Evolutionary conservation across 177 flowering plant genomes (phyloP).

Genomic region (Telopea speciosissima): DNA sequence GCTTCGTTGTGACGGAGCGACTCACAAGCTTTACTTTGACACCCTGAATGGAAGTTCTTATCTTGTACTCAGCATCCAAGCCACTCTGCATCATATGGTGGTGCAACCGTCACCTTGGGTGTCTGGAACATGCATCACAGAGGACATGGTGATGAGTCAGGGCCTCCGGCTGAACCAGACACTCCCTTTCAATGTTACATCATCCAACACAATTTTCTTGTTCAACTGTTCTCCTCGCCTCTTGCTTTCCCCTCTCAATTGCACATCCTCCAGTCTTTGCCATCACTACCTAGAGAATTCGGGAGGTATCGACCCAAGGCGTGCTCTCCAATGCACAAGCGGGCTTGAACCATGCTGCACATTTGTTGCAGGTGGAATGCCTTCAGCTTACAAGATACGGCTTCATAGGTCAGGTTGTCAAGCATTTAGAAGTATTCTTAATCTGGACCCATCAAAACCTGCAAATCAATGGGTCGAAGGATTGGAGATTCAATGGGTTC

Average conservation of each 20-base stretch:
- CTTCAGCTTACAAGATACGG: conserved; percentile 67
- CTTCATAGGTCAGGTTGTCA: conserved; percentile 57
- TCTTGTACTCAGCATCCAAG: conserved; percentile 33
- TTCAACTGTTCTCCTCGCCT: conserved; percentile 63
- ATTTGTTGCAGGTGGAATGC: conserved; percentile 62
- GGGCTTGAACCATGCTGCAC: conserved; percentile 51
- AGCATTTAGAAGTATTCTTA: conserved; percentile 61
- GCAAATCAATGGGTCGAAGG: conserved; percentile 60
- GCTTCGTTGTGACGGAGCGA: conserved; percentile 38
- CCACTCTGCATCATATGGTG: conserved; percentile 39
- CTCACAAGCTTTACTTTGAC: conserved; percentile 46
- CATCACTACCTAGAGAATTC: conserved; percentile 44
- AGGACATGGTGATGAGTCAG: conserved; percentile 45
- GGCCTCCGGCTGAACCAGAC: conserved; percentile 57
- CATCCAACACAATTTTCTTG: conserved; percentile 58
- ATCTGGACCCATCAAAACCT: conserved; percentile 39
- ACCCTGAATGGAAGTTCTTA: conserved; percentile 56
- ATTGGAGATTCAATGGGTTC: conserved; percentile 63
- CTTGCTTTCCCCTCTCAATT: conserved; percentile 60
- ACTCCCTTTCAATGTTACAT: conserved; percentile 59
- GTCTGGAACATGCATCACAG: conserved; percentile 38
- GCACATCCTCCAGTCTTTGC: conserved; percentile 56
- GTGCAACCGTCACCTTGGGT: conserved; percentile 56
- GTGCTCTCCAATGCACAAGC: conserved; percentile 40
- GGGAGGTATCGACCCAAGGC: conserved; percentile 30